Evolutionary conservation across 2,329 filamentous ascomycete genomes (phyloP), one percentile per base, ranked within the genome.

Genomic region (Sporothrix brasiliensis): DNA sequence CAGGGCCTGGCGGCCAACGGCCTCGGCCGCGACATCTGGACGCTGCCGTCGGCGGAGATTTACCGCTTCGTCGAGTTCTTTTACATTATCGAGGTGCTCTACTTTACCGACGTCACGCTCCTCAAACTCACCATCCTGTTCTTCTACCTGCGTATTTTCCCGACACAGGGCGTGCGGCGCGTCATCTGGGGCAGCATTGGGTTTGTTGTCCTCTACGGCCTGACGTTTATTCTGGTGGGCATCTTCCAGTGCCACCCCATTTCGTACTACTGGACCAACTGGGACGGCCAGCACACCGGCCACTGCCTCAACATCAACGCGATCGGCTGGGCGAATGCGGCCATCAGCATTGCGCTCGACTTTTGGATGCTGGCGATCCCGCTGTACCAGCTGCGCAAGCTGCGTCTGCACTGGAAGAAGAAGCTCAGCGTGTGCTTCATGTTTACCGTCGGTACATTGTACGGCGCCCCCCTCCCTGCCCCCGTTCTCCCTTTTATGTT

Each of bases 91-190:
- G 73, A 75, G 49, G 71, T 78, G 66, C 60, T 85, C 27, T 86
- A 87, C 75, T 85, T 86, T 74, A 68, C 77, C 3, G 77, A 82
- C 19, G 76, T 85, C 14, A 77, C 82, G 1, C 76, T 85, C 34
- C 79, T 85, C 19, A 86, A 87, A 73, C 76, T 85, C 4, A 81
- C 85, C 0, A 78, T 88, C 30, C 77, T 88, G 0, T 80, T 84
- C 74, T 87, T 88, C 76, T 88, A 87, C 74, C 77, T 86, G 5
- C 82, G 84, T 68, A 83, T 88, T 69, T 88, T 88, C 72, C 84
- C 84, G 0, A 74, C 77, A 0, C 71, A 68, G 0, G 70, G 63
- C 3, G 79, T 86, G 11, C 79, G 80, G 16, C 77, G 76, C 6
- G 61, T 83, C 14, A 77, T 86, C 6, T 81, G 79, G 77, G 79